Evolutionary conservation across 352 stramenopile genomes (phyloP).

Genomic region (Aphanomyces invadans): DNA sequence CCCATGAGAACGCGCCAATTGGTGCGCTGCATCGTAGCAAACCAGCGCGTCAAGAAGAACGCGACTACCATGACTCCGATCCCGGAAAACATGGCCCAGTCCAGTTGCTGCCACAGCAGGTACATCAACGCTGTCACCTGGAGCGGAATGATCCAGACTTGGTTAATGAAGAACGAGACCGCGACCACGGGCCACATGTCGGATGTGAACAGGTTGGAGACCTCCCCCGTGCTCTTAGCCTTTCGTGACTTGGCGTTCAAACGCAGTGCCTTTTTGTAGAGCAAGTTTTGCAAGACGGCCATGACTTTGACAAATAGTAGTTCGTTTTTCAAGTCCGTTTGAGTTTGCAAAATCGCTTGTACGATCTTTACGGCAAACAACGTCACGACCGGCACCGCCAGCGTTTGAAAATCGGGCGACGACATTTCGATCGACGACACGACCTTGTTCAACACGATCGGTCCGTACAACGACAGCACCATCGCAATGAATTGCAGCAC

Average conservation of each 20-base stretch:
- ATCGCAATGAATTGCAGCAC: constrained; percentile 1
- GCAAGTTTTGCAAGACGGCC: constrained; percentile 28
- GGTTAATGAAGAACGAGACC: constrained; percentile 39
- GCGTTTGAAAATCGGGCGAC: constrained; percentile 26
- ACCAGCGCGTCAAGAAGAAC: constrained; percentile 34
- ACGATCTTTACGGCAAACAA: constrained; percentile 35
- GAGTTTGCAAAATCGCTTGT: constrained; percentile 30
- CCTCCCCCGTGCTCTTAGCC: constrained; percentile 25
- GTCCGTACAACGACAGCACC: constrained; percentile 29
- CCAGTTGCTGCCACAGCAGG: constrained; percentile 36
- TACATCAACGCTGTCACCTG: constrained; percentile 35
- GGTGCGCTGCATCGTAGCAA: constrained; percentile 40
- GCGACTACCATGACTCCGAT: constrained; percentile 32
- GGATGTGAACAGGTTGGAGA: constrained; percentile 39
- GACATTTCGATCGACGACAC: constrained; percentile 32
- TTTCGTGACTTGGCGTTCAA: background rate
- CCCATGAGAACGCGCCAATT: constrained; percentile 72
- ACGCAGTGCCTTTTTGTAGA: constrained; percentile 32
- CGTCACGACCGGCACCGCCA: constrained; percentile 29
- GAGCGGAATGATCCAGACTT: constrained; percentile 36
- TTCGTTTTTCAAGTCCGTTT: constrained; percentile 30
- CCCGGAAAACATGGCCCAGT: constrained; percentile 35
- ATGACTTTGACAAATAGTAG: constrained; percentile 28
- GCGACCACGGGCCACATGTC: constrained; percentile 32
- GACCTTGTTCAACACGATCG: constrained; percentile 36